Base-by-base conservation (phyloP, 106 monocot species). In the Allium fistulosum region DNA sequence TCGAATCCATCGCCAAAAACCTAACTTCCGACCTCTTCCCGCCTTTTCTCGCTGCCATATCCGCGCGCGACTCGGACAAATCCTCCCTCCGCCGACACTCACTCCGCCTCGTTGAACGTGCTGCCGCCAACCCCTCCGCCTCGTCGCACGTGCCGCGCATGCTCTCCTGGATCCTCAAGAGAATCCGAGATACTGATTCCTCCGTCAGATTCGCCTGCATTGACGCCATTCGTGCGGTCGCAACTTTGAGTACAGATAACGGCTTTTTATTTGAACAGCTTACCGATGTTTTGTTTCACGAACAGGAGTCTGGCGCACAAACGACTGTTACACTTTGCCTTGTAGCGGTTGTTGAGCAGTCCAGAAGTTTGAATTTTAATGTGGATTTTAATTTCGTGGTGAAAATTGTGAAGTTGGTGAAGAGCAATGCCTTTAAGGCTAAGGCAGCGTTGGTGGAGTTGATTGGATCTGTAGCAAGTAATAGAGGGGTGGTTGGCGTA, bases 171-270 rank as follows among this genome's bases (percentile, higher is more conserved):
- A 72, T 82, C 27, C 83, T 88, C 53, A 85, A 86, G 73, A 88
- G 91, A n/a, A 75, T 96, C 74, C 83, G 96, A 14, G 96, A 92
- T 58, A 73, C 85, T 7, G 91, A 92, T 74, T 92, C 96, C 74
- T 86, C 91, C 72, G 88, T 96, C 62, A 83, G 96, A 61, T 51
- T 81, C 58, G 96, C 96, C 48, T 72, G 71, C 65, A 82, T 88
- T 53, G 86, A 86, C 66, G 88, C 92, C 75, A 88, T 82, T 47
- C 80, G 91, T 26, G 77, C 87, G 66, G 65, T 91, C 53, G 77
- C 93, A 52, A 48, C 80, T 18, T 73, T 74, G 14, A 9, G 67
- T 17, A 4, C 75, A 27, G 53, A 47, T 47, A 37, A 61, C 51
- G 48, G 80, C 26, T 0, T 69, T 13, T 53, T 87, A n/a, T 65